A percentile compares a stretch with the other conserved stretches of the same genome.
Conservation (phyloP, 2,329 filamentous ascomycete species). For the Kalmusia sp. region DNA sequence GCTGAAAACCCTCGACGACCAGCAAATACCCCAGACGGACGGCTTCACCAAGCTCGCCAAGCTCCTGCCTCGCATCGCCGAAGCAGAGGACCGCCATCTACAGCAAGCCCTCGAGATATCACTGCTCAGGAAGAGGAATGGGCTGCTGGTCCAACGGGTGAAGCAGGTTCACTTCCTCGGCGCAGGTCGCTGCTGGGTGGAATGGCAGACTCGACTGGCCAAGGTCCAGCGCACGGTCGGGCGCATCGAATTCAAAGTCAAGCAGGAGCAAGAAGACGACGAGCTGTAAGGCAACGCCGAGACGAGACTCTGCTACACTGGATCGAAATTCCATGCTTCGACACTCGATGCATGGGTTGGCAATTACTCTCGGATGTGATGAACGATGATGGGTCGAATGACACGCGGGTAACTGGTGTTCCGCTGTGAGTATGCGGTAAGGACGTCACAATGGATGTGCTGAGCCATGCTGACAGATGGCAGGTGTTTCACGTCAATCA, state of each 20-base stretch:
- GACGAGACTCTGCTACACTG: too few relatives aligned
- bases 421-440: not conserved
- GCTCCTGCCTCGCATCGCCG: slow-evolving; percentile 68
- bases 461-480: slow-evolving; percentile 1
- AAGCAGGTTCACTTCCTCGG: slow-evolving; percentile 75
- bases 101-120: slow-evolving; percentile 68
- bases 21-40: slow-evolving; percentile 51
- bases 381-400: slow-evolving; percentile 1
- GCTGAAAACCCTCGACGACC: slow-evolving; percentile 53
- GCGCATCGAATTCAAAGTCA: slow-evolving; percentile 66
- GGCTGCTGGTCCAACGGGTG: slow-evolving; percentile 63
- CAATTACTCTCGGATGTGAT: not conserved
- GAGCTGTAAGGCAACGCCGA: slow-evolving; percentile 11
- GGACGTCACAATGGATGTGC: slow-evolving; percentile 4
- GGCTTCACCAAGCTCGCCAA: slow-evolving; percentile 62
- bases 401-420: not conserved
- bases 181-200: slow-evolving; percentile 72
- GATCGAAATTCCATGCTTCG: too few relatives aligned
- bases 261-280: slow-evolving; percentile 58
- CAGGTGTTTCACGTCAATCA: not conserved
- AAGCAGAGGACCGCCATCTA: slow-evolving; percentile 65
- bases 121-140: slow-evolving; percentile 69
- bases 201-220: slow-evolving; percentile 72
- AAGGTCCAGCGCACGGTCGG: slow-evolving; percentile 70
- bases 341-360: not conserved